Percentiles rank a stretch among this genome's conserved stretches.
Conservation (phyloP, 2,329 filamentous ascomycete genomes). For the Aspergillus ustus region DNA sequence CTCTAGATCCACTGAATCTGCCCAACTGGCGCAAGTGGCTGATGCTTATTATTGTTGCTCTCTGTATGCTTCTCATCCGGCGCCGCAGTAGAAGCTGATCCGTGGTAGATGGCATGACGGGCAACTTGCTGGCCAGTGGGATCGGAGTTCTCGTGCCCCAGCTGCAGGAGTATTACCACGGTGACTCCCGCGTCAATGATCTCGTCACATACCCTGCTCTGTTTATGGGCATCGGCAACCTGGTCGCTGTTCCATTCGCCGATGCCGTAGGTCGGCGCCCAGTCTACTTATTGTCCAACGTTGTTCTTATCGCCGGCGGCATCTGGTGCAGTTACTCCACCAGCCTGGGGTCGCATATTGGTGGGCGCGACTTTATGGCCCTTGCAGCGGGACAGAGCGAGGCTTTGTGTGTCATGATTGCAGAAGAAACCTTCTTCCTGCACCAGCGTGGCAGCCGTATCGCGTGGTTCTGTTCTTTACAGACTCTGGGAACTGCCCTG, state of each 20-base stretch:
- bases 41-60: constrained; percentile 26
- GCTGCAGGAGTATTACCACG: constrained; percentile 14
- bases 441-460: constrained; percentile 41
- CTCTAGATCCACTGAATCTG: constrained; percentile 27
- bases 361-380: constrained; percentile 40
- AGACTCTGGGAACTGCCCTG: constrained; percentile 21
- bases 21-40: constrained; percentile 25
- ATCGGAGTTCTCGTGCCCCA: constrained; percentile 17
- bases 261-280: constrained; percentile 17
- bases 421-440: constrained; percentile 45
- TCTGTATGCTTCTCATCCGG: constrained; percentile 17
- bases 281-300: constrained; percentile 16
- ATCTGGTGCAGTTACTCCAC: constrained; percentile 28
- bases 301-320: constrained; percentile 15
- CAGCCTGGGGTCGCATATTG: constrained; percentile 38
- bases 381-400: constrained; percentile 46
- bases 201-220: constrained; percentile 34
- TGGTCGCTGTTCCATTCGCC: constrained; percentile 17
- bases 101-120: constrained; percentile 3
- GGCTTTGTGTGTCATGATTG: constrained; percentile 45
- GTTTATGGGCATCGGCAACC: constrained; percentile 26
- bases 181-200: constrained; percentile 33
- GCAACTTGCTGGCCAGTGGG: constrained; percentile 15
- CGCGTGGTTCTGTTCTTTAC: constrained; percentile 19
- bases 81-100: neutral